These are phyloP conservation scores for Rhodotorula toruloides DNA, from an alignment of 768 basidiomycete species.

Conservation along the genomic window DNA sequence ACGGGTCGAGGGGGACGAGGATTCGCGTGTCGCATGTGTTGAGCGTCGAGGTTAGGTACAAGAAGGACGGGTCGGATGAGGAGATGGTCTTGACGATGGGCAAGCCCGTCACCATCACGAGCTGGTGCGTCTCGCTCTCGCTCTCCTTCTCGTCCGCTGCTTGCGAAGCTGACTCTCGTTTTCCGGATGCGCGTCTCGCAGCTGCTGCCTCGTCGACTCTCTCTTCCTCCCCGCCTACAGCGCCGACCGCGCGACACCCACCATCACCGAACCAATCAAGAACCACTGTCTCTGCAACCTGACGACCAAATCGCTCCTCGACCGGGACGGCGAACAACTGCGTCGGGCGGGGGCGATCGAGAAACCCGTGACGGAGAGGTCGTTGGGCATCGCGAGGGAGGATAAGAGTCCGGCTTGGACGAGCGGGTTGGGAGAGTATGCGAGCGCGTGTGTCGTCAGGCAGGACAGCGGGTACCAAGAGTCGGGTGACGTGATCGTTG, in stretches of 20 bases:
- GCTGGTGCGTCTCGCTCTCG: slow-evolving; percentile 10
- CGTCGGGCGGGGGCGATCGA: neutral
- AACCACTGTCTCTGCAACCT: slow-evolving; percentile 1
- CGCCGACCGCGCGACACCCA: neutral
- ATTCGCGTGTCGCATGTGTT: slow-evolving; percentile 25
- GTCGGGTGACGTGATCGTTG: too few relatives aligned
- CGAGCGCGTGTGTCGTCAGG: too few relatives aligned
- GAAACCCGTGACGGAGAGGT: neutral
- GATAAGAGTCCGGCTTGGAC: neutral
- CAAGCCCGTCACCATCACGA: slow-evolving; percentile 24
- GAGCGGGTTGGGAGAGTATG: too few relatives aligned
- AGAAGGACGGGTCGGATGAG: neutral
- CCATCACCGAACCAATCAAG: neutral
- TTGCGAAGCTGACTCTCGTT: neutral
- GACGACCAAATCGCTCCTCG: neutral
- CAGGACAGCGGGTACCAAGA: too few relatives aligned
- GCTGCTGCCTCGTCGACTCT: slow-evolving; percentile 23
- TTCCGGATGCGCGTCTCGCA: neutral
- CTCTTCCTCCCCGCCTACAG: slow-evolving; percentile 27
- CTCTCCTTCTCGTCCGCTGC: too few relatives aligned
- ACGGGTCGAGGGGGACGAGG: neutral
- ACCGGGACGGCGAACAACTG: neutral
- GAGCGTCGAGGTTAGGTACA: slow-evolving; percentile 22
- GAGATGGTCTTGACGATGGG: slow-evolving; percentile 25
- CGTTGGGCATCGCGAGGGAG: neutral